Percentiles rank a stretch among this genome's conserved stretches.
These are phyloP conservation scores for Rhypophila decipiens DNA, from an alignment of 495 filamentous ascomycete species.

Conservation along the genomic window DNA sequence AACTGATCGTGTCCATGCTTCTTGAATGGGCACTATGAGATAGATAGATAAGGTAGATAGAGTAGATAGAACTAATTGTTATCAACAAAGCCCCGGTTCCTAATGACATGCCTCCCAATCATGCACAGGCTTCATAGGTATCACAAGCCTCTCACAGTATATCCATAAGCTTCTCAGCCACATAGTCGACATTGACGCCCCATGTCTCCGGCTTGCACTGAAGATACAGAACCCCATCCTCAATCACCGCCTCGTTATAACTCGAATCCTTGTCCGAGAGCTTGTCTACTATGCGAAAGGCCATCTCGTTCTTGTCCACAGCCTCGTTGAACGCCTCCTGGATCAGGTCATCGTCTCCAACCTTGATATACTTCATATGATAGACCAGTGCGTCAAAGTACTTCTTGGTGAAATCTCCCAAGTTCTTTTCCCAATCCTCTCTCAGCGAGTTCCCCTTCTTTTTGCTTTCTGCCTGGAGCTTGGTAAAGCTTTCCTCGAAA, in stretches of 20 bases:
- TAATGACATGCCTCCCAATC: neutral
- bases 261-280: constrained; percentile 30
- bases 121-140: no score
- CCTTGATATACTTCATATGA: constrained; percentile 35
- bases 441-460: constrained; percentile 15
- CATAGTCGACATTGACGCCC: constrained; percentile 16
- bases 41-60: no score
- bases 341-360: constrained; percentile 42
- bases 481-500: constrained; percentile 44
- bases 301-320: constrained; percentile 31
- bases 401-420: constrained; percentile 27
- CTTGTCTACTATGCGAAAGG: constrained; percentile 41
- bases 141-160: constrained; percentile 10
- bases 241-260: constrained; percentile 38
- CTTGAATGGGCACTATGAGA: no score
- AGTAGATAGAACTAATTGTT: no score
- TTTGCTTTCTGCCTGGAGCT: constrained; percentile 29
- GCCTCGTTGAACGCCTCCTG: constrained; percentile 40
- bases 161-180: constrained; percentile 21
- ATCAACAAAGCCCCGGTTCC: no score
- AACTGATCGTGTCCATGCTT: no score
- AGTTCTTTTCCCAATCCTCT: constrained; percentile 36
- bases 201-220: constrained; percentile 22
- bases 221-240: constrained; percentile 38
- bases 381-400: constrained; percentile 36